Evolutionary conservation across 202 grass and related monocot genomes (phyloP).

Genomic region (Setaria viridis): DNA sequence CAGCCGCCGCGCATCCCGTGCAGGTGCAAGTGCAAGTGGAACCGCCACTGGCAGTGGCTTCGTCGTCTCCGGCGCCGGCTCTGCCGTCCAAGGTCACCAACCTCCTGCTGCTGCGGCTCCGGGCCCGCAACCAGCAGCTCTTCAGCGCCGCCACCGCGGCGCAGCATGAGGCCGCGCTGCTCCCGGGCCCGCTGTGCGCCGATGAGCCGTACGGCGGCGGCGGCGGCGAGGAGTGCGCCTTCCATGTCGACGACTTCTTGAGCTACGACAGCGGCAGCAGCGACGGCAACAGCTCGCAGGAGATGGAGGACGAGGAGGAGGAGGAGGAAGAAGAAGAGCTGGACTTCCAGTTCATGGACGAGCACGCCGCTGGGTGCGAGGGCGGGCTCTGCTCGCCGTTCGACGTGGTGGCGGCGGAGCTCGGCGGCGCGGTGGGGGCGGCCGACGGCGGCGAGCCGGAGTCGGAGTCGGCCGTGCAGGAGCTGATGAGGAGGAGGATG

Average conservation of each 20-base stretch:
- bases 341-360: constrained; percentile 73
- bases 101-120: constrained; percentile 55
- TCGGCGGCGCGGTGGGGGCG: constrained; percentile 31
- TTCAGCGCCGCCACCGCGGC: not conserved
- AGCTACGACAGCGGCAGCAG: constrained; percentile 47
- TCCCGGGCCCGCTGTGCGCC: not conserved
- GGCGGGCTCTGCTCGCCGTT: constrained; percentile 58
- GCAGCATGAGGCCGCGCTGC: constrained; percentile 11
- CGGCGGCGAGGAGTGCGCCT: constrained; percentile 38
- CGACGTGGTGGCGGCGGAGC: constrained; percentile 58
- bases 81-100: constrained; percentile 66
- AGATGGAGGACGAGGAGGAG: constrained; percentile 34
- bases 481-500: constrained; percentile 59
- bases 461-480: constrained; percentile 38
- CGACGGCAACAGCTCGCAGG: constrained; percentile 20
- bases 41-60: not conserved
- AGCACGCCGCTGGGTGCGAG: not conserved
- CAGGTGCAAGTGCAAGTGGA: not conserved
- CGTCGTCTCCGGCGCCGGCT: not conserved
- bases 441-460: constrained; percentile 9
- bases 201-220: constrained; percentile 13
- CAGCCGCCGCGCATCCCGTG: not conserved
- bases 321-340: constrained; percentile 26
- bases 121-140: constrained; percentile 55
- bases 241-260: constrained; percentile 60